These are phyloP conservation scores for Ophiostoma sp. DNA, from an alignment of 2,329 filamentous ascomycete genomes.

Conservation along the genomic window DNA sequence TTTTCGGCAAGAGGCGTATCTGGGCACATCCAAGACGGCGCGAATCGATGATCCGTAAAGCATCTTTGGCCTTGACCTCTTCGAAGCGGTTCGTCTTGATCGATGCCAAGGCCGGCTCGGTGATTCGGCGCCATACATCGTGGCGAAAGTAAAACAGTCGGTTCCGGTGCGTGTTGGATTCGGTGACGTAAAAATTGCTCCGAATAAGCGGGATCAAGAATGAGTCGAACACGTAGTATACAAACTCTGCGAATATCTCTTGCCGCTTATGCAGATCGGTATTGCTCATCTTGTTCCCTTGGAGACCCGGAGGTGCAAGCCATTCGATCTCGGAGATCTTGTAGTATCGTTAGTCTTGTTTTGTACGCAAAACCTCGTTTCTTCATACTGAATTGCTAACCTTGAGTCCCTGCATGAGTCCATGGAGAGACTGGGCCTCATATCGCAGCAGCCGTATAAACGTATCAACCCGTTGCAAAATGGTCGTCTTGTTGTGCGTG, in stretches of 20 bases:
- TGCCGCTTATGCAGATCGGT: constrained; percentile 69
- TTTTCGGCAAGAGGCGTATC: constrained; percentile 78
- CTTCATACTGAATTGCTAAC: constrained; percentile 39
- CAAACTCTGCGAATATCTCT: constrained; percentile 75
- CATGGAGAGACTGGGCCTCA: constrained; percentile 74
- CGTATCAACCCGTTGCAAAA: constrained; percentile 65
- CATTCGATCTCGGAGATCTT: constrained; percentile 59
- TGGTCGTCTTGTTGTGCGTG: constrained; percentile 52
- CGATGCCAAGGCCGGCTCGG: constrained; percentile 62
- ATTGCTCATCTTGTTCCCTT: constrained; percentile 54
- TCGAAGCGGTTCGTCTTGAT: constrained; percentile 73
- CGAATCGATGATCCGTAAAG: constrained; percentile 52
- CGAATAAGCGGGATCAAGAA: constrained; percentile 80
- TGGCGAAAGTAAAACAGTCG: constrained; percentile 90
- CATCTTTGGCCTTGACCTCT: constrained; percentile 58
- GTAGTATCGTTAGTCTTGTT: constrained; percentile 39
- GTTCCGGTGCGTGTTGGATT: constrained; percentile 74
- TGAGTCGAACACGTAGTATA: constrained; percentile 93
- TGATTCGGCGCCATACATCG: constrained; percentile 76
- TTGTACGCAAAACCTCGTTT: neutral
- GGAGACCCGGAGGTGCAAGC: constrained; percentile 55
- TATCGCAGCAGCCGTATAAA: constrained; percentile 76
- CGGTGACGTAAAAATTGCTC: constrained; percentile 89
- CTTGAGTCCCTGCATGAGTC: constrained; percentile 69
- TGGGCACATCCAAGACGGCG: constrained; percentile 70